A percentile compares a stretch with the other conserved stretches of the same genome.
Evolutionary conservation across 1,284 basidiomycete genomes (phyloP).

Genomic region (Gymnopus androsaceus): DNA sequence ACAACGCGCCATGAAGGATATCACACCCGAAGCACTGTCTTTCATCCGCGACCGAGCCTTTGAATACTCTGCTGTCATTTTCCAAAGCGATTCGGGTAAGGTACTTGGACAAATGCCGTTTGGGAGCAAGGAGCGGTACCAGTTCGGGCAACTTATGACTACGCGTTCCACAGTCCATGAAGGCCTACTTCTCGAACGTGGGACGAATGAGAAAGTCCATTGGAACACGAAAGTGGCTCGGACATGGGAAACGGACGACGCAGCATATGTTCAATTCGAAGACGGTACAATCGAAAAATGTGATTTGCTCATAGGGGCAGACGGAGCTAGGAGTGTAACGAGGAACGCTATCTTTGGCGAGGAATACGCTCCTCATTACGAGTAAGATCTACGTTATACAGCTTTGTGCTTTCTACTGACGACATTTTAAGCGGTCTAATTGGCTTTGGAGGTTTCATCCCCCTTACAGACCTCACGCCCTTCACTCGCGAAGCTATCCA

Average conservation of each 20-base stretch:
- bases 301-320: slow-evolving; percentile 8
- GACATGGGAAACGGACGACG: not conserved
- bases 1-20: not conserved
- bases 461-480: not conserved
- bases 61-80: not conserved
- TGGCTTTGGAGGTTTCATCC: slow-evolving; percentile 9
- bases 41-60: not conserved
- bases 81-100: not conserved
- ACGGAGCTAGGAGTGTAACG: slow-evolving; percentile 4
- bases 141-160: slow-evolving; percentile 2
- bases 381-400: not conserved
- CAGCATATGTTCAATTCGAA: not conserved
- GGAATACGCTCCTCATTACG: slow-evolving; percentile 6
- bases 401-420: not conserved
- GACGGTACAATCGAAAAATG: slow-evolving; percentile 2
- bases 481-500: not conserved
- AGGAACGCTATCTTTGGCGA: slow-evolving; percentile 6
- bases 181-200: not conserved
- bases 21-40: slow-evolving; percentile 1
- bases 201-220: not conserved
- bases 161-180: slow-evolving; percentile 2
- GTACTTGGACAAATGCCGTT: slow-evolving; percentile 2
- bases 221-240: not conserved
- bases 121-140: slow-evolving; percentile 6
- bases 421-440: not conserved